Conservation (phyloP, 257 asterid species). For the Solanum corneliomulleri region DNA sequence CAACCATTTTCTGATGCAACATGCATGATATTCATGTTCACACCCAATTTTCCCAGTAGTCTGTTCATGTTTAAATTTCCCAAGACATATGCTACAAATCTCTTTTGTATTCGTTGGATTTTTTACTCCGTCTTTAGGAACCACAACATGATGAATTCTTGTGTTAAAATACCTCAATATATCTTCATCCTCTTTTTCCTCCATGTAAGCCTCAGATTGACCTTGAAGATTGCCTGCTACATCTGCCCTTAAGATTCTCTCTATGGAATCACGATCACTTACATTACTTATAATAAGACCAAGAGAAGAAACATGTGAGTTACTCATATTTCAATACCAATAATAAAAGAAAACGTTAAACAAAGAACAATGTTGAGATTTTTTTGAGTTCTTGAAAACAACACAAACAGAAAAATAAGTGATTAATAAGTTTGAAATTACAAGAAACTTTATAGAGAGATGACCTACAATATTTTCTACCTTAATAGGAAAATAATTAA, state of each 20-base stretch:
- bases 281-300: background rate
- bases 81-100: background rate
- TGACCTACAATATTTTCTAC: background rate
- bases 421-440: background rate
- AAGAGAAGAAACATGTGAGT: background rate
- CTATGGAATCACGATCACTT: background rate
- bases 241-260: background rate
- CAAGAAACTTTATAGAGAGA: background rate
- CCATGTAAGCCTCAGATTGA: background rate
- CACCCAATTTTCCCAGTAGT: background rate
- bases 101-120: background rate
- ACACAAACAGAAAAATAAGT: background rate
- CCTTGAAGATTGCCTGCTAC: background rate
- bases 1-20: background rate
- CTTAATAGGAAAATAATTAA: background rate
- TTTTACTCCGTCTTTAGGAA: background rate
- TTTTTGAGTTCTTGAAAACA: background rate
- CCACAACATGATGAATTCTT: background rate
- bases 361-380: background rate
- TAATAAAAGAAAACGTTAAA: background rate
- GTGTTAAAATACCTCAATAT: background rate
- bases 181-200: background rate
- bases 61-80: background rate
- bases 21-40: background rate
- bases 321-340: background rate